A percentile compares a stretch with the other conserved stretches of the same genome.
Evolutionary conservation across 208 protist species (phyloP).

Genomic region (Borovskyia barvae): DNA sequence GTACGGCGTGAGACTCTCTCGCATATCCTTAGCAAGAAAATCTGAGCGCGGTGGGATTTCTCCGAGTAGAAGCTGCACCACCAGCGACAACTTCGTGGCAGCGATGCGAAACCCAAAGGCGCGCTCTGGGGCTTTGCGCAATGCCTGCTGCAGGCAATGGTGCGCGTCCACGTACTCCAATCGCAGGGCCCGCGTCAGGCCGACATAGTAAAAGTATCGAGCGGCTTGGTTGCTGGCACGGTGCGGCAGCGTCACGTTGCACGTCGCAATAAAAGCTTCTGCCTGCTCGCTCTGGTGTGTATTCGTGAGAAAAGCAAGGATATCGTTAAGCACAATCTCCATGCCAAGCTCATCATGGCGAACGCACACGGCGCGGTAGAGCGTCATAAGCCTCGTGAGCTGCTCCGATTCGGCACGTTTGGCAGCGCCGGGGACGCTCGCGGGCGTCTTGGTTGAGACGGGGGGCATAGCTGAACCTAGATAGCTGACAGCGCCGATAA

Average conservation of each 20-base stretch:
- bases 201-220: conserved; percentile 95
- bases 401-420: conserved; percentile 37
- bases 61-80: conserved; percentile 97
- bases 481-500: too few relatives aligned
- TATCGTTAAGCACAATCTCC: conserved; percentile 86
- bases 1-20: conserved; percentile 92
- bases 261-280: conserved; percentile 81
- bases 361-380: conserved; percentile 82
- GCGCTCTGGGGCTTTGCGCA: conserved; percentile 95
- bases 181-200: conserved; percentile 95
- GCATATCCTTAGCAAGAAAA: conserved; percentile 87
- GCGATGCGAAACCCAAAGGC: conserved; percentile 93
- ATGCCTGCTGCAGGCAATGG: conserved; percentile 92
- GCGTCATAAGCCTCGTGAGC: conserved; percentile 69
- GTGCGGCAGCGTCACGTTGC: conserved; percentile 78
- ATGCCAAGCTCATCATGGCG: conserved; percentile 87
- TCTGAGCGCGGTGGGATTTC: conserved; percentile 96
- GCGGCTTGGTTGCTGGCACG: conserved; percentile 93
- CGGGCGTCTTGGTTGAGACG: conserved; percentile 1
- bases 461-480: conserved; percentile 14
- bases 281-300: conserved; percentile 81
- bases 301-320: conserved; percentile 74
- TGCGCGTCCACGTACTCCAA: conserved; percentile 96
- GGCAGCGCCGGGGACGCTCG: conserved; percentile 7
- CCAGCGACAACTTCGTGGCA: conserved; percentile 93